Evolutionary conservation across 2,329 filamentous ascomycete genomes (phyloP), one percentile per base, ranked within the genome.

Genomic region (Xylaria sp.): DNA sequence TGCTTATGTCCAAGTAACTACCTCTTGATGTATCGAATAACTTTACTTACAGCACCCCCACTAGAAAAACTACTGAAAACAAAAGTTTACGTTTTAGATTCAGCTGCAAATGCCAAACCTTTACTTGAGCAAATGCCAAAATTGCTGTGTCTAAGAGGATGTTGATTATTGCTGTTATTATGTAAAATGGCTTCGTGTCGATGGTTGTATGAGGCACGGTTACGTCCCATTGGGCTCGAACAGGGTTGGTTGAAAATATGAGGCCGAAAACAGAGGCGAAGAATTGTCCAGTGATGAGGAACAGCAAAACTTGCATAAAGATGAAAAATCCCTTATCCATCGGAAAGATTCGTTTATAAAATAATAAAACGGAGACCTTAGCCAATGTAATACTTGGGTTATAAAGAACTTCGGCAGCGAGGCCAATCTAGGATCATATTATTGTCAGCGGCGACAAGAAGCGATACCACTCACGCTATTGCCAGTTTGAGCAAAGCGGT

Each of bases 141-240:
- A 41, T 41, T 18, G 36, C 36, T 2, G 36, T 41, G 15, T 41
- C 36, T 13, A 41, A 18, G 36, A 41, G 36, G 36, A 41, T 41
- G 15, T 41, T 41, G 5, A 41, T 13, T 41, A 41, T 41, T 41
- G 36, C 36, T 41, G 36, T 41, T 41, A 13, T 41, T 41, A 41
- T 41, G 13, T 41, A 50, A 20, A 64, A 64, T 15, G 43, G 20
- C n/a, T 25, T 43, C 1, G 23, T 43, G 3, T 59, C 25, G 30
- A 64, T 59, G 15, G 7, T 52, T 1, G 53, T 64, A 9, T 59
- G 43, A 20, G 53, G 53, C 4, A 59, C 28, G 23, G 20, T 48
- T 6, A 58, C 3, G 15, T 50, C 34, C 61, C 61, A 64, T 18
- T 59, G 61, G 4, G 53, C 53, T 15, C 30, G n/a, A 12, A 64